Conservation (phyloP, 768 basidiomycete species). For the Phylloporus sp. region DNA sequence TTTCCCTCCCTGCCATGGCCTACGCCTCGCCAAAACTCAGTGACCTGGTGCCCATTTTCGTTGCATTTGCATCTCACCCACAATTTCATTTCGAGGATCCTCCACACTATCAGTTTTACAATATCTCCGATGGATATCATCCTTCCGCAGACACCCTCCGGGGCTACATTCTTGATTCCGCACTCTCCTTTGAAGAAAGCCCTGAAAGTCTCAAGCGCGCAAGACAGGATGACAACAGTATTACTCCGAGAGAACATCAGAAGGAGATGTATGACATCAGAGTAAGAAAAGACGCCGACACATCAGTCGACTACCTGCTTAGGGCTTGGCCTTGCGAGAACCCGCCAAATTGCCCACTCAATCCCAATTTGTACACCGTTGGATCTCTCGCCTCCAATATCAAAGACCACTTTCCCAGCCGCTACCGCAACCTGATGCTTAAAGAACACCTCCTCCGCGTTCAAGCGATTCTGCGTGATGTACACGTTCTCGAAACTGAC, state of each 20-base stretch:
- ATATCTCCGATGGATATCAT: conserved; percentile 6
- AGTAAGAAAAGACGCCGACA: conserved; percentile 1
- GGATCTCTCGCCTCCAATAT: not conserved
- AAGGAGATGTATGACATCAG: not conserved
- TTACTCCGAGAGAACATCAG: not conserved
- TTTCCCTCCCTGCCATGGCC: conserved; percentile 28
- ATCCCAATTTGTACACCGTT: not conserved
- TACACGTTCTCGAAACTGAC: not conserved
- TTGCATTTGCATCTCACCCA: conserved; percentile 28
- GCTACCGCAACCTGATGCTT: not conserved
- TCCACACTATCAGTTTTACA: conserved; percentile 10
- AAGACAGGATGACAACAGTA: not conserved
- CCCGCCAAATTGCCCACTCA: not conserved
- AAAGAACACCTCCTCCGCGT: not conserved
- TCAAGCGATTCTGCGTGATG: not conserved
- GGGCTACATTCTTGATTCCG: not conserved
- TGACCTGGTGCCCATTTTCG: conserved; percentile 22
- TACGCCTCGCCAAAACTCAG: conserved; percentile 18
- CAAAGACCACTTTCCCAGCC: not conserved
- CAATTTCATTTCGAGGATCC: conserved; percentile 9
- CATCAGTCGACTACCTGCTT: not conserved
- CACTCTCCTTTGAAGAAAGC: conserved; percentile 3
- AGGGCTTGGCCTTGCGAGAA: not conserved
- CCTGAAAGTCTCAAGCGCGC: conserved; percentile 1
- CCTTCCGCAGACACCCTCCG: not conserved